These are phyloP conservation scores for Pichia thaimueangensis DNA, from an alignment of 805 yeast species.

Conservation along the genomic window DNA sequence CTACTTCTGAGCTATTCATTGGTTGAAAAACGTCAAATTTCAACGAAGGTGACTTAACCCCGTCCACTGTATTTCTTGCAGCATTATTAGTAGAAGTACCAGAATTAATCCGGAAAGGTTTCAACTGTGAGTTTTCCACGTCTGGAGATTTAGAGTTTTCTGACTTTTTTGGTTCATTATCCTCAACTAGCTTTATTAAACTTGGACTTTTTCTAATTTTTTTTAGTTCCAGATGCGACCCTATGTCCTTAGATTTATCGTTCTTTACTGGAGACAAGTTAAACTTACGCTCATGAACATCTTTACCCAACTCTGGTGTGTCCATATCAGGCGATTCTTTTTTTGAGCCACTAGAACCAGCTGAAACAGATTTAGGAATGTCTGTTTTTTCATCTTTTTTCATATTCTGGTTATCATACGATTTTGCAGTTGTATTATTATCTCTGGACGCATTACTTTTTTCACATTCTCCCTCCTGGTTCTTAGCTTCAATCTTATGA, in stretches of 20 bases:
- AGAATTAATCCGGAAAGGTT: slow-evolving; percentile 12
- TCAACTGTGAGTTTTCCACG: slow-evolving; percentile 1
- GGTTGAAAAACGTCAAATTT: slow-evolving; percentile 2
- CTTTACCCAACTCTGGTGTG: not conserved
- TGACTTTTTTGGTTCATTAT: not conserved
- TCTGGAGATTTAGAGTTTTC: not conserved
- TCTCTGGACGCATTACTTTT: no score
- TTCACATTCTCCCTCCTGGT: no score
- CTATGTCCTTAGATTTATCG: not conserved
- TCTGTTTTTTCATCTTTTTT: not conserved
- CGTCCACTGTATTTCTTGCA: not conserved
- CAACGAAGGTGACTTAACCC: not conserved
- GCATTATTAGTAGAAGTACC: not conserved
- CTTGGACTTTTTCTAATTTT: slow-evolving; percentile 5
- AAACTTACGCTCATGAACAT: not conserved
- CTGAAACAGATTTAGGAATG: not conserved
- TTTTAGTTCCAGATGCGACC: not conserved
- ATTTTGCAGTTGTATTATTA: no score
- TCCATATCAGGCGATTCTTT: no score
- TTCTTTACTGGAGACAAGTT: slow-evolving; percentile 3
- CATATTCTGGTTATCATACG: no score
- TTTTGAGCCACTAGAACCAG: no score
- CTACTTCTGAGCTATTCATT: no score
- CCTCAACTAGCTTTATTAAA: slow-evolving; percentile 9
- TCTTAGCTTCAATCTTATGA: not conserved